Percentiles rank a stretch among this genome's conserved stretches.
phyloP scores from a whole-genome alignment of 2,329 filamentous ascomycete species.

The Arthroderma uncinatum region DNA sequence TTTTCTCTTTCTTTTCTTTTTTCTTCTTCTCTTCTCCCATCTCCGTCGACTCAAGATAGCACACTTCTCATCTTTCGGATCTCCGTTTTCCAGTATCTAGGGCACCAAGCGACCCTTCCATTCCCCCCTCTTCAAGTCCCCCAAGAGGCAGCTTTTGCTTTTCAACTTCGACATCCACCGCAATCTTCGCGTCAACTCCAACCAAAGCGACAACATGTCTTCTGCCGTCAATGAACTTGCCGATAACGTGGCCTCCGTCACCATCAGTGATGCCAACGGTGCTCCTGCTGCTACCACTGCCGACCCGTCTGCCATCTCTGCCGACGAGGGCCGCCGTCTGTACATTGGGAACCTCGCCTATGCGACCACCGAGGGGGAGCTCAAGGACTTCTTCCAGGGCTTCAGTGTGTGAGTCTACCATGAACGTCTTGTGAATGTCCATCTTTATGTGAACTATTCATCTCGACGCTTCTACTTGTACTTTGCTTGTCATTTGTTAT shows the following conservation, averaged over 20 bases:
- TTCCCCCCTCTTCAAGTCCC: slow-evolving; percentile 51
- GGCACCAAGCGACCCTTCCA: slow-evolving; percentile 78
- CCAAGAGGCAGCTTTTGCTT: slow-evolving; percentile 44
- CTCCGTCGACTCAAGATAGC: slow-evolving; percentile 1
- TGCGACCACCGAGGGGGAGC: slow-evolving; percentile 99
- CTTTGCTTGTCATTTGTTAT: not conserved
- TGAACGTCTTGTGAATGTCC: not conserved
- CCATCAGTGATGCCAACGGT: slow-evolving; percentile 48
- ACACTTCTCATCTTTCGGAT: slow-evolving; percentile 13
- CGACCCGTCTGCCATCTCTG: slow-evolving; percentile 90
- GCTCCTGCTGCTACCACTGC: slow-evolving; percentile 61
- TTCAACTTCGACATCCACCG: slow-evolving; percentile 27
- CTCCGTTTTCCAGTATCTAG: slow-evolving; percentile 48
- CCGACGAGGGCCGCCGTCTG: slow-evolving; percentile 95
- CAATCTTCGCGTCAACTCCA: slow-evolving; percentile 21
- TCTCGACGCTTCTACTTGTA: not conserved
- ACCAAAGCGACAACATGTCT: slow-evolving; percentile 59
- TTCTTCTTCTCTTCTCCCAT: slow-evolving; percentile 16
- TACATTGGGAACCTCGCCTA: slow-evolving; percentile 99
- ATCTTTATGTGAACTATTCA: too few species aligned
- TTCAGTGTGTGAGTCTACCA: slow-evolving; percentile 82
- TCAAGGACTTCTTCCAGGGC: slow-evolving; percentile 99
- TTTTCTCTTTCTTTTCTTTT: slow-evolving; percentile 14
- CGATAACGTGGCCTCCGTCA: slow-evolving; percentile 55
- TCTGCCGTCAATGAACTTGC: slow-evolving; percentile 59